A percentile compares a stretch with the other conserved stretches of the same genome.
Conservation (phyloP, 2,329 filamentous ascomycete species). For the Clonostachys sp. region DNA sequence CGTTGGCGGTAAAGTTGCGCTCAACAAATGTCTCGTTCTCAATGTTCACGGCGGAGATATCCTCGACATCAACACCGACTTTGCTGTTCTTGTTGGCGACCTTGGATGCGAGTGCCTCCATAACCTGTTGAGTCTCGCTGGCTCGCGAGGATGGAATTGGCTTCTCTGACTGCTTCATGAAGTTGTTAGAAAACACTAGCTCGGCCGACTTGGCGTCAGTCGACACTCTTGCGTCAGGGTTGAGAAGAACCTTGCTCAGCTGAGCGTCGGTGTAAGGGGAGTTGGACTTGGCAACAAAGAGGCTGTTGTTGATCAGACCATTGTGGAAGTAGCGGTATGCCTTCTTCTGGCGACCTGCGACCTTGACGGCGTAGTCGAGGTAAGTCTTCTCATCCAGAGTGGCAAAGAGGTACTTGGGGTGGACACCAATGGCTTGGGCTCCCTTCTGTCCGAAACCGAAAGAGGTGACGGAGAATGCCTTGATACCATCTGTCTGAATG, state of each 20-base stretch:
- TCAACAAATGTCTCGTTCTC: slow-evolving; percentile 91
- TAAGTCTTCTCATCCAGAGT: slow-evolving; percentile 87
- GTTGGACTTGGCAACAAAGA: slow-evolving; percentile 94
- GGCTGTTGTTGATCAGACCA: slow-evolving; percentile 92
- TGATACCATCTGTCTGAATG: slow-evolving; percentile 96
- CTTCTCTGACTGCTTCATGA: slow-evolving; percentile 63
- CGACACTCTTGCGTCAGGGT: slow-evolving; percentile 83
- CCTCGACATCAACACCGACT: slow-evolving; percentile 92
- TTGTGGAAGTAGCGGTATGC: slow-evolving; percentile 99
- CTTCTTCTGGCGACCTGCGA: slow-evolving; percentile 93
- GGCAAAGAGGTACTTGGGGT: slow-evolving; percentile 93
- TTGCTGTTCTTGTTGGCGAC: slow-evolving; percentile 58
- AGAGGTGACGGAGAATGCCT: slow-evolving; percentile 97
- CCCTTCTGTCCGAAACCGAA: slow-evolving; percentile 99
- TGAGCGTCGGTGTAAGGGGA: slow-evolving; percentile 87
- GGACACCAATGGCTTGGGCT: slow-evolving; percentile 93
- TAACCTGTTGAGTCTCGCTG: slow-evolving; percentile 67
- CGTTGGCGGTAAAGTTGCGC: slow-evolving; percentile 84
- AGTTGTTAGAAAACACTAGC: slow-evolving; percentile 67
- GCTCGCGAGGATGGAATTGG: slow-evolving; percentile 38
- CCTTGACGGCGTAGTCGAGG: slow-evolving; percentile 78
- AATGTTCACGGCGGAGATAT: slow-evolving; percentile 81
- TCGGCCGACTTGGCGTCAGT: slow-evolving; percentile 82
- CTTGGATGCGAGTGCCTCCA: slow-evolving; percentile 71
- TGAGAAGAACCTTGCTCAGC: slow-evolving; percentile 84